phyloP scores from a whole-genome alignment of 2,329 filamentous ascomycete genomes.

The Amesomyces nigricolor region DNA sequence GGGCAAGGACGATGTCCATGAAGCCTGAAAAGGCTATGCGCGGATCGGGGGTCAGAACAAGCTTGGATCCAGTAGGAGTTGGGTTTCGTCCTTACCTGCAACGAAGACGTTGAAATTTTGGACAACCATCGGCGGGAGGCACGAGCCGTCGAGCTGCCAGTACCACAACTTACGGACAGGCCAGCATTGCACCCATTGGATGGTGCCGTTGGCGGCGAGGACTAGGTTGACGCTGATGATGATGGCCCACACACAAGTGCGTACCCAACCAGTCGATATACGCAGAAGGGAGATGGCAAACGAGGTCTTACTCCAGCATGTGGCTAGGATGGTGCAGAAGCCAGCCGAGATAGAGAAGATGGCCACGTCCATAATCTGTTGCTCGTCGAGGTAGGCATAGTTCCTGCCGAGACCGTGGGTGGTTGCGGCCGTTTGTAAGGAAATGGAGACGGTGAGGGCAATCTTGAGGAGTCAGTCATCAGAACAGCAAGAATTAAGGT shows the following conservation, averaged over 20 bases:
- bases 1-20: conserved; percentile 31
- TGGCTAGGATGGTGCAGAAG: conserved; percentile 20
- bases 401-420: conserved; percentile 14
- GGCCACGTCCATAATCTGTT: conserved; percentile 1
- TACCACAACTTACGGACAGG: conserved; percentile 17
- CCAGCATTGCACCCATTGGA: conserved; percentile 20
- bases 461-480: background rate
- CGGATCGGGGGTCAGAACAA: background rate
- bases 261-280: conserved; percentile 27
- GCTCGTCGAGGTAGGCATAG: conserved; percentile 2
- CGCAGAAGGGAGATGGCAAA: conserved; percentile 36
- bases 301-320: conserved; percentile 34
- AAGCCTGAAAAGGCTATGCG: conserved; percentile 27
- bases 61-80: background rate
- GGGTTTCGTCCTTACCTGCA: conserved; percentile 3
- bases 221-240: conserved; percentile 28
- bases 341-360: conserved; percentile 17
- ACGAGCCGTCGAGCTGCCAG: conserved; percentile 10
- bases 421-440: conserved; percentile 12
- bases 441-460: conserved; percentile 7
- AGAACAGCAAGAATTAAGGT: background rate
- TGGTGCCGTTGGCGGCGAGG: conserved; percentile 12
- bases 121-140: conserved; percentile 9
- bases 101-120: conserved; percentile 13
- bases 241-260: conserved; percentile 30